Percentiles rank a stretch among this genome's conserved stretches.
phyloP scores from a whole-genome alignment of 768 basidiomycete species.

The Psilocybe cyanescens region DNA sequence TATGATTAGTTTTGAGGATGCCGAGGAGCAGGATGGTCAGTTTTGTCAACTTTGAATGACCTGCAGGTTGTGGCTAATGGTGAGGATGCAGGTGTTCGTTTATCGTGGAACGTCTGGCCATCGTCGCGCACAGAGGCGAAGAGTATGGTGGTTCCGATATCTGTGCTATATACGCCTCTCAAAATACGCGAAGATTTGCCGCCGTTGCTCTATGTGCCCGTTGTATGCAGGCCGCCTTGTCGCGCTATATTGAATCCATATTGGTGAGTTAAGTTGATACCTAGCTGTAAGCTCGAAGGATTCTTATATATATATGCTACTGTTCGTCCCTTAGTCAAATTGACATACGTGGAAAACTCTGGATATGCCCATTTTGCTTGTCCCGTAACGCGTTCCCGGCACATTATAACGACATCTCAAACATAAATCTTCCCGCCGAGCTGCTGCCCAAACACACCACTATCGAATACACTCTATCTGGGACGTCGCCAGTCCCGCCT shows the following conservation, averaged over 20 bases:
- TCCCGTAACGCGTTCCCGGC: slow-evolving; percentile 96
- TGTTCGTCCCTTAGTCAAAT: slow-evolving; percentile 72
- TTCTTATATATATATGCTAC: slow-evolving; percentile 10
- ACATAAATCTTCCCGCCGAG: slow-evolving; percentile 95
- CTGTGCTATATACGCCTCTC: slow-evolving; percentile 95
- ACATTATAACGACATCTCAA: slow-evolving; percentile 98
- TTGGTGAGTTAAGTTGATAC: slow-evolving; percentile 61
- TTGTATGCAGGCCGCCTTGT: slow-evolving; percentile 98
- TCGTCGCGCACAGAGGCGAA: slow-evolving; percentile 97
- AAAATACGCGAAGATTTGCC: slow-evolving; percentile 94
- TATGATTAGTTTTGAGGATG: slow-evolving; percentile 93
- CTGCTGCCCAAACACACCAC: slow-evolving; percentile 98
- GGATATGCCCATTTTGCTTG: slow-evolving; percentile 99
- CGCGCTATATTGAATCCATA: slow-evolving; percentile 97
- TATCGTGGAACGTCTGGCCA: slow-evolving; percentile 99
- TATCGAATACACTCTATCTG: slow-evolving; percentile 97
- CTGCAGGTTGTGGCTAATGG: not conserved
- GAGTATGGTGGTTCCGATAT: slow-evolving; percentile 95
- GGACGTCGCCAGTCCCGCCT: slow-evolving; percentile 90
- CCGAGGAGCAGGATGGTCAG: slow-evolving; percentile 95
- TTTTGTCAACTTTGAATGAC: slow-evolving; percentile 5
- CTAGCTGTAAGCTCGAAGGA: not conserved
- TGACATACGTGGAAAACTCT: slow-evolving; percentile 96
- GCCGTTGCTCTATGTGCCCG: slow-evolving; percentile 95
- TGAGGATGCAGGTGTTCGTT: slow-evolving; percentile 70